Evolutionary conservation across 2,329 filamentous ascomycete species (phyloP), one percentile per base, ranked within the genome.

Genomic region (Decorospora gaudefroyi): DNA sequence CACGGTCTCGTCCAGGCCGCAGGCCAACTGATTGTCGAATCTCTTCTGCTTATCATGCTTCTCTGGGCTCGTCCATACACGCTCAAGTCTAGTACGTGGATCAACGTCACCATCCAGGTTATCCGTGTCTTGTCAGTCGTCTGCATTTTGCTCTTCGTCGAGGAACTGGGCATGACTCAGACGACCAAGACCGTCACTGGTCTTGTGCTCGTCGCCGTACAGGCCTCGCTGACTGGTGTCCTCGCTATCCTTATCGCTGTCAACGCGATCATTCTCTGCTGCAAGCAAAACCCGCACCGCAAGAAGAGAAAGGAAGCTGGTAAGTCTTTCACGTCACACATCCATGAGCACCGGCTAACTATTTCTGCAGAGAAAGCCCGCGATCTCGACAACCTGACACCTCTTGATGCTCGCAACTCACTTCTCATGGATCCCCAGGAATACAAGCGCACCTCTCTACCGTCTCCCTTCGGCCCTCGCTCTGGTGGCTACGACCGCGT

Each of bases 161-260:
- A 97, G 67, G 86, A 97, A 73, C 84, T 99, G 40, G 88, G 88
- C 44, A 86, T 99, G 57, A 80, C 84, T 4, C 86, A 96, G 71
- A 95, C 91, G 7, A 96, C 92, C 7, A 90, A 96, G 76, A 97
- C 93, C 0, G 82, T 97, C 35, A 92, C 89, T 11, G 93, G 93
- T 42, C 83, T 97, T n/a, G 88, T 90, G 11, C 79, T 99, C 46
- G 93, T 97, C 55, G 89, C 85, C n/a, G 80, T 97, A 4, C 93
- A 99, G 72, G 88, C 88, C 0, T 81, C 85, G 0, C 75, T 99
- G 56, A 95, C 91, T 4, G 90, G 81, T 50, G 72, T 90, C 16
- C 78, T 99, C 43, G 91, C 89, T 3, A 87, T 97, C 37, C 78
- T 97, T 19, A 95, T 99, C 59, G 81, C 82, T 8, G 88, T 91